Evolutionary conservation across 2,329 filamentous ascomycete genomes (phyloP).

Genomic region (Verticillium zaregamsianum): DNA sequence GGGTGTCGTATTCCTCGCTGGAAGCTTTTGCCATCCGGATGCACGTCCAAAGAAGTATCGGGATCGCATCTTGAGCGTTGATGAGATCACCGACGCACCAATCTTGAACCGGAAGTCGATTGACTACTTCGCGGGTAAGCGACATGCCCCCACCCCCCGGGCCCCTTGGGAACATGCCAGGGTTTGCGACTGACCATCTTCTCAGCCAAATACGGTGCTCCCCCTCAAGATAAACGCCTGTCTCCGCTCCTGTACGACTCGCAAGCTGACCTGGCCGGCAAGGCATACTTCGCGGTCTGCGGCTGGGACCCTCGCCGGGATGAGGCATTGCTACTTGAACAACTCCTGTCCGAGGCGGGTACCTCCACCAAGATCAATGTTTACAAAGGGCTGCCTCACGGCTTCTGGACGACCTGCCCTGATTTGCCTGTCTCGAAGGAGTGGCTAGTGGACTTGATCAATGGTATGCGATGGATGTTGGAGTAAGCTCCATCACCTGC

Average conservation of each 20-base stretch:
- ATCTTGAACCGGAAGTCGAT: conserved; percentile 28
- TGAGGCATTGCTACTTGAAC: conserved; percentile 42
- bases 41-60: conserved; percentile 33
- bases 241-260: conserved; percentile 31
- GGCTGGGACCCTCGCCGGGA: conserved; percentile 44
- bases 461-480: conserved; percentile 10
- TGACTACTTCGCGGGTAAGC: conserved; percentile 26
- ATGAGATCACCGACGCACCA: conserved; percentile 30
- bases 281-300: conserved; percentile 41
- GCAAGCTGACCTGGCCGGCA: conserved; percentile 22
- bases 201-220: conserved; percentile 19
- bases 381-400: conserved; percentile 7
- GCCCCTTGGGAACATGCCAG: neutral
- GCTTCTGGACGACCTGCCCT: conserved; percentile 29
- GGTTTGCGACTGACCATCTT: no score
- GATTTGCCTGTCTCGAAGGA: conserved; percentile 21
- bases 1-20: conserved; percentile 37
- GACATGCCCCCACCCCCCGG: neutral
- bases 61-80: conserved; percentile 25
- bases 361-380: conserved; percentile 6
- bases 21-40: conserved; percentile 34
- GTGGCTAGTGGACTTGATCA: conserved; percentile 24
- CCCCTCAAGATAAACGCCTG: conserved; percentile 29
- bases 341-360: conserved; percentile 10
- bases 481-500: neutral